Percentiles rank a stretch among this genome's conserved stretches.
Evolutionary conservation across 768 basidiomycete species (phyloP).

Genomic region (Cubamyces sp.): DNA sequence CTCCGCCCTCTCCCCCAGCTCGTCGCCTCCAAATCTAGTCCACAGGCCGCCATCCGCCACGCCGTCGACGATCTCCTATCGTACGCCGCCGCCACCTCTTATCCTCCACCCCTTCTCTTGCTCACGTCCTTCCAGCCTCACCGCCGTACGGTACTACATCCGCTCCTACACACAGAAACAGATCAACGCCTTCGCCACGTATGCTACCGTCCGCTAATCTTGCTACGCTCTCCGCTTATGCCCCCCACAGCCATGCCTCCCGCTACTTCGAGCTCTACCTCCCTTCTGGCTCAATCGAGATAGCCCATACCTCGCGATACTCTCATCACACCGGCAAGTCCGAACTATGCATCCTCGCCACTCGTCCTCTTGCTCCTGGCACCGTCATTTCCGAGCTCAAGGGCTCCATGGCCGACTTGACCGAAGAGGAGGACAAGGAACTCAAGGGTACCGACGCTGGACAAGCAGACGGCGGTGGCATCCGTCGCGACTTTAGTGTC

Average conservation of each 20-base stretch:
- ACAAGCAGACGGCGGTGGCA: conserved; percentile 53
- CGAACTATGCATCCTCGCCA: conserved; percentile 86
- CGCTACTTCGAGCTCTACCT: conserved; percentile 89
- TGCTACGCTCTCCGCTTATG: conserved; percentile 31
- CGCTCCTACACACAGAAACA: conserved; percentile 78
- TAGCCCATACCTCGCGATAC: conserved; percentile 87
- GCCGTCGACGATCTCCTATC: conserved; percentile 79
- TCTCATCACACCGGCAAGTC: conserved; percentile 88
- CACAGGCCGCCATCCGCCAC: conserved; percentile 61
- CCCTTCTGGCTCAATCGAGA: conserved; percentile 82
- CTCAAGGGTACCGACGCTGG: conserved; percentile 81
- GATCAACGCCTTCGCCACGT: conserved; percentile 92
- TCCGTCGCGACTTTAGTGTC: conserved; percentile 87
- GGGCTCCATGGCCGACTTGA: conserved; percentile 88
- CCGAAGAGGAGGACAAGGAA: conserved; percentile 84
- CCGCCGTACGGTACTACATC: conserved; percentile 77
- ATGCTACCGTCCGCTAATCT: conserved; percentile 44
- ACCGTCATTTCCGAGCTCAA: conserved; percentile 84
- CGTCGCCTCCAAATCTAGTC: conserved; percentile 54
- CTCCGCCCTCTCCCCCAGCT: conserved; percentile 45
- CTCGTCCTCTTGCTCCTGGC: conserved; percentile 67
- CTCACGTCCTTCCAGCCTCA: conserved; percentile 52
- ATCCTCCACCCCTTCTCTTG: conserved; percentile 29
- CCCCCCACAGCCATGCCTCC: conserved; percentile 70
- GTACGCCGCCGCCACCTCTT: conserved; percentile 50